These are phyloP conservation scores for Gossypium schwendimanii DNA, from an alignment of 441 rosid genomes.

Conservation along the genomic window DNA sequence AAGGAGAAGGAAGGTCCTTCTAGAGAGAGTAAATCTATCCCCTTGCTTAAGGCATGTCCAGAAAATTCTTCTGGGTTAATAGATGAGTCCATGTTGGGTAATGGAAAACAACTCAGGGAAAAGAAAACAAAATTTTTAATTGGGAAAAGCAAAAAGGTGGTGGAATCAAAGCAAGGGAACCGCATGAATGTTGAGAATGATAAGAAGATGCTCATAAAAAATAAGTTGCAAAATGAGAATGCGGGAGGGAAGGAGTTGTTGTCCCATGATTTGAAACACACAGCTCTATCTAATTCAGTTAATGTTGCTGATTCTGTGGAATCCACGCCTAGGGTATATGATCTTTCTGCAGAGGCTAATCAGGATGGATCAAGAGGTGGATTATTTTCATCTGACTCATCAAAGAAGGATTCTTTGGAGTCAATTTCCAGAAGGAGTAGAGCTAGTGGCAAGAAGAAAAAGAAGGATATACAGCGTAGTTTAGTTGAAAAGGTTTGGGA, in stretches of 20 bases:
- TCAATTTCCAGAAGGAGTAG: constrained; percentile 19
- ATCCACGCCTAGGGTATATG: constrained; percentile 16
- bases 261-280: constrained; percentile 14
- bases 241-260: constrained; percentile 17
- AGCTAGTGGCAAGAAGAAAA: constrained; percentile 21
- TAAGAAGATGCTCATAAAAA: constrained; percentile 9
- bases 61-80: constrained; percentile 20
- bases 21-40: constrained; percentile 19
- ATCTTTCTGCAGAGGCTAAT: constrained; percentile 19
- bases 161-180: constrained; percentile 15
- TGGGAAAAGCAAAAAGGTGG: constrained; percentile 19
- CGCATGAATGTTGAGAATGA: constrained; percentile 11
- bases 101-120: constrained; percentile 16
- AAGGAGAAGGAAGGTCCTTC: constrained; percentile 22
- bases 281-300: constrained; percentile 13
- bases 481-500: constrained; percentile 20
- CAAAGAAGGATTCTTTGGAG: constrained; percentile 24
- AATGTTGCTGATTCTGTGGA: constrained; percentile 18
- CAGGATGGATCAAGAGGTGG: constrained; percentile 17
- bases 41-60: constrained; percentile 19
- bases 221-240: constrained; percentile 18
- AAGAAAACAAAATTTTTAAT: constrained; percentile 17
- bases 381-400: constrained; percentile 16
- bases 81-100: constrained; percentile 17
- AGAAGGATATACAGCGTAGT: constrained; percentile 15